Conservation (phyloP, 148 eudicot species). For the Rhododendron ovatum region DNA sequence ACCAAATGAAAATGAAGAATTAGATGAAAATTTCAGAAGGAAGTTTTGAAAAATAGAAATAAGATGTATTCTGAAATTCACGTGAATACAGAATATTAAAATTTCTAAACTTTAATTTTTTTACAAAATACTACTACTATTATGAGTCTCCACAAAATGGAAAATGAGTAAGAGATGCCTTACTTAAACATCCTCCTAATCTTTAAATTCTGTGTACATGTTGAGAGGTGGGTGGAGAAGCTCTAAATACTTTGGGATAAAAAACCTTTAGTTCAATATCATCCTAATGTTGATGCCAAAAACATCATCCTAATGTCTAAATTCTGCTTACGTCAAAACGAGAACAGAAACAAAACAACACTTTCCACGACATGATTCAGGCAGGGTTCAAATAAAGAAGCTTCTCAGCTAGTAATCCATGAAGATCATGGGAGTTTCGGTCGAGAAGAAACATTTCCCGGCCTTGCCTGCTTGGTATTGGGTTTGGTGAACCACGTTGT, state of each 20-base stretch:
- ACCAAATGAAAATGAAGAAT: neutral
- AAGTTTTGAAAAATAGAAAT: neutral
- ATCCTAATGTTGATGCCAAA: neutral
- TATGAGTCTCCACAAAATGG: neutral
- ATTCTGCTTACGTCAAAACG: neutral
- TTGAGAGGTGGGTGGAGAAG: neutral
- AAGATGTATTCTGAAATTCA: neutral
- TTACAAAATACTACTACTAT: no score
- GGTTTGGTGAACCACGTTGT: slow-evolving; percentile 81
- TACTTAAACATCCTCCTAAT: neutral
- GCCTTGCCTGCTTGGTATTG: slow-evolving; percentile 30
- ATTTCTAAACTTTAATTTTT: no score
- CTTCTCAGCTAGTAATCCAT: neutral
- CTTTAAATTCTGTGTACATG: neutral
- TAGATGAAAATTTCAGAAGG: no score
- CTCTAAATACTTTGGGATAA: neutral
- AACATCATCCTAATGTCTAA: neutral
- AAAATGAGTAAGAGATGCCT: neutral
- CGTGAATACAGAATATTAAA: neutral
- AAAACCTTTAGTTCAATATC: neutral
- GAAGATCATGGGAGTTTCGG: slow-evolving; percentile 18
- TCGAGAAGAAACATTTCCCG: slow-evolving; percentile 20
- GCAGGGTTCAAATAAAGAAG: neutral
- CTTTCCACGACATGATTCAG: neutral
- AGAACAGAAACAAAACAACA: neutral